Conservation (phyloP, 2,329 filamentous ascomycete genomes). For the Delphinella strobiligena region DNA sequence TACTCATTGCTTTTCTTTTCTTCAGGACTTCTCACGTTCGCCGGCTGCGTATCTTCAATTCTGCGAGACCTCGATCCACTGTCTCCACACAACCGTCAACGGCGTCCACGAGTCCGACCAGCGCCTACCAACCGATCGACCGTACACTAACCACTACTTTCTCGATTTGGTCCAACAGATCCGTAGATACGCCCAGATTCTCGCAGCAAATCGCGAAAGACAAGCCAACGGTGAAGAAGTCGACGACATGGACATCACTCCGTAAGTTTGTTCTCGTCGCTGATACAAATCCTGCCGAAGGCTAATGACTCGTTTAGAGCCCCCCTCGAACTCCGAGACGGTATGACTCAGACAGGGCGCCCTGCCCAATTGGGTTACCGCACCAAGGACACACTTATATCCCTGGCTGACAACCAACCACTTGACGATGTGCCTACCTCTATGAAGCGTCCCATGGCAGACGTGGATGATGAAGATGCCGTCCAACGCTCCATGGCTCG, state of each 20-base stretch:
- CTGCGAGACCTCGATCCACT: conserved; percentile 79
- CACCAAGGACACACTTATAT: conserved; percentile 68
- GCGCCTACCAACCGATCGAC: conserved; percentile 69
- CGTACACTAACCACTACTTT: conserved; percentile 93
- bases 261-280: conserved; percentile 32
- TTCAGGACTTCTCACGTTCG: conserved; percentile 61
- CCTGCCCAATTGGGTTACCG: conserved; percentile 75
- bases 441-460: conserved; percentile 41
- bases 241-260: conserved; percentile 39
- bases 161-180: conserved; percentile 82
- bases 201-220: conserved; percentile 62
- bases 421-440: conserved; percentile 40
- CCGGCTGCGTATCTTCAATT: conserved; percentile 74
- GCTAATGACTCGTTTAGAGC: conserved; percentile 31
- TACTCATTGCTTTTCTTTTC: conserved; percentile 49
- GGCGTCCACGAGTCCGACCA: conserved; percentile 78
- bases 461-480: conserved; percentile 68
- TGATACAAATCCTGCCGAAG: conserved; percentile 1
- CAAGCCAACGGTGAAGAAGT: conserved; percentile 43
- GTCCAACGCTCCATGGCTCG: conserved; percentile 89
- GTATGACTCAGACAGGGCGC: conserved; percentile 67
- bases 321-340: conserved; percentile 69
- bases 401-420: conserved; percentile 42
- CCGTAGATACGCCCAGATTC: conserved; percentile 73
- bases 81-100: conserved; percentile 80